Base-by-base conservation (phyloP, 139 green algal genomes). In the Coelastrella sp. region DNA sequence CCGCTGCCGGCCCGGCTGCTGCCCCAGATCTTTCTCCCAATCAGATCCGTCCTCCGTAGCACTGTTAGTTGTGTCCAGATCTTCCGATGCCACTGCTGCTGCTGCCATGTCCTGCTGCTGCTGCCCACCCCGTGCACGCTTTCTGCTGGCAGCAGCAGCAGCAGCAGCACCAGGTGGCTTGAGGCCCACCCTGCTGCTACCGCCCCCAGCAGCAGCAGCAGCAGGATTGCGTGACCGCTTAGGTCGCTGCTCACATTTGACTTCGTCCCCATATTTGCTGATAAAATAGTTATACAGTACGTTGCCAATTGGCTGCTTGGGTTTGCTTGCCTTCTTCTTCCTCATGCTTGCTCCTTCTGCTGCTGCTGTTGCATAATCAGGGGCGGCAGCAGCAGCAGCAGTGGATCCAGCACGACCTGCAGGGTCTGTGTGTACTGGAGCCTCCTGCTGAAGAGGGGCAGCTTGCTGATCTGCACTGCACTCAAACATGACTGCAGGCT, bases 211-310 rank as follows among this genome's bases (percentile, higher is more conserved):
- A 60, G 32, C 76, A 64, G 4, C 32, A 64, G 7, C 22, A 64
- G 76, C 76, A 59, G 11, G n/a, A 32, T 3, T 47, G 32, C 32
- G 32, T 47, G 32, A 47, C 32, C 32, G 32, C 32, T 16, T 5
- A 13, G 22, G 13, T 71, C 10, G 61, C 32, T 77, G 78, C 65
- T 23, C 10, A 4, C 7, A 5, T 54, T 87, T 65, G 56, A 60
- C 81, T 19, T 86, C 81, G 61, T 56, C 22, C 4, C 61, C 61
- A 56, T 76, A 86, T 60, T 86, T 86, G 17, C n/a, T 76, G 61
- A 60, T 23, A 22, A 86, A 76, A 47, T 68, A 86, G 22, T 5
- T 76, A 20, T 32, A 22, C 8, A 86, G 60, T 22, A 86, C 60
- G 10, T 86, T 68, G 3, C 81, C 81, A 6, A 86, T 76, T 23